These are phyloP conservation scores for Zygoascus hellenicus DNA, from an alignment of 1,139 yeast genomes.

Conservation along the genomic window DNA sequence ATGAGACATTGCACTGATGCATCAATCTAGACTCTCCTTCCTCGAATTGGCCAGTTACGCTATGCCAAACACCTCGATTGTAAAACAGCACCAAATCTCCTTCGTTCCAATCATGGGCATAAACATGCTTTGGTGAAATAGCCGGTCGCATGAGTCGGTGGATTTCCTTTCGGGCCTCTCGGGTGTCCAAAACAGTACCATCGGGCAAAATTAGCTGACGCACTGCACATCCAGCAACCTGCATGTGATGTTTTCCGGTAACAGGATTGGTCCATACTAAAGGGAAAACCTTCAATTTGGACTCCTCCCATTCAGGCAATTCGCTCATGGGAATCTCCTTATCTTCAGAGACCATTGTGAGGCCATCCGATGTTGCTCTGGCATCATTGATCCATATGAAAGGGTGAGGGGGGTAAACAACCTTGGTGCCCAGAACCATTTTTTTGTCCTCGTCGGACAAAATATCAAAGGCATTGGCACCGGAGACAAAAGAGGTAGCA, in stretches of 20 bases:
- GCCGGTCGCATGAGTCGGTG: constrained; percentile 78
- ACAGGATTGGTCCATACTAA: constrained; percentile 92
- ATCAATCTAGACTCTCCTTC: constrained; percentile 71
- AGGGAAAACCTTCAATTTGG: constrained; percentile 69
- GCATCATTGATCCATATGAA: constrained; percentile 79
- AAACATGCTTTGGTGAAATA: constrained; percentile 64
- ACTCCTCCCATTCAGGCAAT: constrained; percentile 75
- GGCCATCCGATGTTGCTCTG: constrained; percentile 75
- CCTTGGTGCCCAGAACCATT: constrained; percentile 66
- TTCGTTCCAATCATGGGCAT: constrained; percentile 74
- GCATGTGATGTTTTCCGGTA: constrained; percentile 73
- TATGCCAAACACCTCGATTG: constrained; percentile 85
- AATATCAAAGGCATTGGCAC: constrained; percentile 64
- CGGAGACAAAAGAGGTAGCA: constrained; percentile 82
- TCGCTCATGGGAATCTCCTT: constrained; percentile 60
- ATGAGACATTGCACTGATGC: constrained; percentile 92
- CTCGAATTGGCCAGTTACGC: constrained; percentile 82
- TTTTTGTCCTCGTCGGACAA: constrained; percentile 65
- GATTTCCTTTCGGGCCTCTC: constrained; percentile 64
- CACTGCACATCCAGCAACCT: constrained; percentile 83
- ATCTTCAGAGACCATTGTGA: constrained; percentile 77
- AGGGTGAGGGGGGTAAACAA: constrained; percentile 88
- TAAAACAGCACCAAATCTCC: constrained; percentile 82
- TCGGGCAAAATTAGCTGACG: constrained; percentile 52
- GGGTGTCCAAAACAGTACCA: constrained; percentile 57